Conservation (phyloP, 305 asterid species). For the Solanum hybrid region DNA sequence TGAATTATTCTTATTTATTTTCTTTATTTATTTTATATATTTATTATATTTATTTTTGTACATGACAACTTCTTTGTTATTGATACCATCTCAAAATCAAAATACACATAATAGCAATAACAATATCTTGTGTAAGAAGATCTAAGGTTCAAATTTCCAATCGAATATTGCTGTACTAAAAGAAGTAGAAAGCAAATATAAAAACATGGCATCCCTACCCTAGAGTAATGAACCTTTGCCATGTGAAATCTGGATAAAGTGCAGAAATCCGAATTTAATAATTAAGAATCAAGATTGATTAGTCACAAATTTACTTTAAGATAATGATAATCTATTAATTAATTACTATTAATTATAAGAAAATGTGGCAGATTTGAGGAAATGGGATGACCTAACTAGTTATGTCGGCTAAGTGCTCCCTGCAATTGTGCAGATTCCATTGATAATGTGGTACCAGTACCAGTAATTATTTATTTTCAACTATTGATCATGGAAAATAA, state of each 20-base stretch:
- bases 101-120: neutral
- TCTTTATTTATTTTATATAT: no score
- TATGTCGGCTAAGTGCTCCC: neutral
- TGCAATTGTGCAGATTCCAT: neutral
- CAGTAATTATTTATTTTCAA: neutral
- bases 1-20: no score
- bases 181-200: neutral
- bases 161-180: neutral
- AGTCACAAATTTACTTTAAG: neutral
- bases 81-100: neutral
- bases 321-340: neutral
- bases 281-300: neutral
- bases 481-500: neutral
- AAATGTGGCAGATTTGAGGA: neutral
- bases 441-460: neutral
- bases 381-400: neutral
- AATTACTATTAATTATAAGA: neutral
- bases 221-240: neutral
- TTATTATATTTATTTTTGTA: no score
- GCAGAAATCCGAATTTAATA: neutral
- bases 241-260: neutral
- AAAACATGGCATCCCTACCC: neutral
- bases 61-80: neutral
- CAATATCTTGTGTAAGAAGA: neutral
- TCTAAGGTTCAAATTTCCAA: neutral